Evolutionary conservation across 495 filamentous ascomycete genomes (phyloP).

Genomic region (Penicillium robsamsonii): DNA sequence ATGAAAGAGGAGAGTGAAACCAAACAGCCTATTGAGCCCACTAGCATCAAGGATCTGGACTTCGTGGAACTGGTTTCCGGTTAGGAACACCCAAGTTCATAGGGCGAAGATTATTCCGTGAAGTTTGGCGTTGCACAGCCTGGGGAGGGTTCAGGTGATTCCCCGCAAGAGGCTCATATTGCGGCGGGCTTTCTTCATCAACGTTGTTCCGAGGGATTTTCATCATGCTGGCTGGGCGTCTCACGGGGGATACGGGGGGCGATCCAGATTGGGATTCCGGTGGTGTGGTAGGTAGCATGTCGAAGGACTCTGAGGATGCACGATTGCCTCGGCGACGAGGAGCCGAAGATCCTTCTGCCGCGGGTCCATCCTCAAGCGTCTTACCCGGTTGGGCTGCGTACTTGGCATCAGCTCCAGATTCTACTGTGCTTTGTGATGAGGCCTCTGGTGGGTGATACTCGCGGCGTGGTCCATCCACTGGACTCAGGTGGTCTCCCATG

Average conservation of each 20-base stretch:
- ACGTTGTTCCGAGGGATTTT: constrained; percentile 33
- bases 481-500: constrained; percentile 72
- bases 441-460: constrained; percentile 59
- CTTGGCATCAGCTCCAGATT: constrained; percentile 46
- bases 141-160: constrained; percentile 12
- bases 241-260: constrained; percentile 35
- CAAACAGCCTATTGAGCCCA: neutral
- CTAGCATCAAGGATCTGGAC: constrained; percentile 10
- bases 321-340: constrained; percentile 25
- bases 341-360: constrained; percentile 21
- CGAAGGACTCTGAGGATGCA: constrained; percentile 46
- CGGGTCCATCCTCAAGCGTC: constrained; percentile 26
- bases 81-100: constrained; percentile 44
- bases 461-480: constrained; percentile 61
- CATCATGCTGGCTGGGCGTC: constrained; percentile 39
- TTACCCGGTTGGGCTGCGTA: constrained; percentile 33
- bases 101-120: constrained; percentile 26
- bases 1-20: no score
- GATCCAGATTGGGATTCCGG: constrained; percentile 41
- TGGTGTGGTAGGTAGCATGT: constrained; percentile 47
- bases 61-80: constrained; percentile 43
- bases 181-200: constrained; percentile 40
- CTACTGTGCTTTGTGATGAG: constrained; percentile 33
- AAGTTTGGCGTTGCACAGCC: constrained; percentile 20
- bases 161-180: constrained; percentile 37